Evolutionary conservation across 192 early-diverging fungal species (phyloP).

Genomic region (Podila minutissima): DNA sequence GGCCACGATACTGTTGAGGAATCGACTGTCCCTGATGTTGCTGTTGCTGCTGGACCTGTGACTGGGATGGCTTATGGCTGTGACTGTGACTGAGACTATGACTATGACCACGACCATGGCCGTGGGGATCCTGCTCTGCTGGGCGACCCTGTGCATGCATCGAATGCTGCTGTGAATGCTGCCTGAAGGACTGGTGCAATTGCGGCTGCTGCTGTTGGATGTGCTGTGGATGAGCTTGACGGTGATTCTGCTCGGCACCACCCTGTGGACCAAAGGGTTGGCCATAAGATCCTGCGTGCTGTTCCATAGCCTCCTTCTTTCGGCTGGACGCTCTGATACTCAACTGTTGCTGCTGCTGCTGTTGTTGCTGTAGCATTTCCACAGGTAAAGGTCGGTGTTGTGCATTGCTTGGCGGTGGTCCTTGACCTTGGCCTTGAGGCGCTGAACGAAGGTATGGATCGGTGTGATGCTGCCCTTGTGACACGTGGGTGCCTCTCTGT

Average conservation of each 20-base stretch:
- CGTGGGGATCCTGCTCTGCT: not conserved
- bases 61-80: too few species aligned
- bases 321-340: not conserved
- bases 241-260: not conserved
- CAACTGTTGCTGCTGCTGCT: constrained; percentile 14
- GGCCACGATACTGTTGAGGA: constrained; percentile 11
- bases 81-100: too few species aligned
- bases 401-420: not conserved
- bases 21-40: not conserved
- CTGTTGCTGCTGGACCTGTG: not conserved
- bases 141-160: not conserved
- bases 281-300: constrained; percentile 13
- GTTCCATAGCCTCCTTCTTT: constrained; percentile 28
- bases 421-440: not conserved
- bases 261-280: not conserved
- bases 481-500: not conserved
- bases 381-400: constrained; percentile 4
- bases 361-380: constrained; percentile 5
- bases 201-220: not conserved
- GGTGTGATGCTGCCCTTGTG: not conserved
- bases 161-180: not conserved
- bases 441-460: not conserved
- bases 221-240: constrained; percentile 10
- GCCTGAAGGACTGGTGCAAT: not conserved
- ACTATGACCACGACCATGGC: not conserved